phyloP scores from a whole-genome alignment of 257 asterid species.

The Verbena officinalis region DNA sequence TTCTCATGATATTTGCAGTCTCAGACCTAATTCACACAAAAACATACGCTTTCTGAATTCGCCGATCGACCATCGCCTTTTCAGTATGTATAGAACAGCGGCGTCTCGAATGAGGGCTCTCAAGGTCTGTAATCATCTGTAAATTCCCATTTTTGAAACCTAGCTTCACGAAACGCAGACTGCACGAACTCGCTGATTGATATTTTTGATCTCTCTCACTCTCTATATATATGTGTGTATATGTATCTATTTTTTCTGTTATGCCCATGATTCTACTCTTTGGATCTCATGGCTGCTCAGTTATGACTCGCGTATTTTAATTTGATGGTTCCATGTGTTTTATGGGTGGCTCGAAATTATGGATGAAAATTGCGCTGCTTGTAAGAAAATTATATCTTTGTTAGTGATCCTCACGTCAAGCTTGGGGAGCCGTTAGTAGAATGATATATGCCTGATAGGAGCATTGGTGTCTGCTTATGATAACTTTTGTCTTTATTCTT shows the following conservation, averaged over 20 bases:
- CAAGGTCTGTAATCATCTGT: constrained; percentile 47
- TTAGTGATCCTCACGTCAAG: neutral
- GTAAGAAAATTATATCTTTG: neutral
- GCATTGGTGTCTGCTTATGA: neutral
- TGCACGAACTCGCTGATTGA: constrained; percentile 1
- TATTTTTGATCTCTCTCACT: neutral
- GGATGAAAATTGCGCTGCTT: neutral
- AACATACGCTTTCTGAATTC: neutral
- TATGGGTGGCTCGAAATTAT: neutral
- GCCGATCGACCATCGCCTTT: constrained; percentile 20
- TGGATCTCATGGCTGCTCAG: constrained; percentile 26
- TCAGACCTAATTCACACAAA: constrained; percentile 19
- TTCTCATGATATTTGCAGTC: constrained; percentile 5
- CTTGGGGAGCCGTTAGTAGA: constrained; percentile 2
- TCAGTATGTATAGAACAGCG: constrained; percentile 65
- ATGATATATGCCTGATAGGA: neutral
- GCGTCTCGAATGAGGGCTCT: constrained; percentile 65
- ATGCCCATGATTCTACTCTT: neutral
- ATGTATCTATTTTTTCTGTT: neutral
- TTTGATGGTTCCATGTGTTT: neutral
- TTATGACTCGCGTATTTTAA: neutral
- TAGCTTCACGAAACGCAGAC: neutral
- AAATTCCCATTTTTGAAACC: constrained; percentile 2
- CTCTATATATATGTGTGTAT: too few relatives aligned
- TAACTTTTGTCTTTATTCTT: neutral